Percentiles rank a stretch among this genome's conserved stretches.
Conservation (phyloP, 768 basidiomycete genomes). For the Phanerochaete carnosa region DNA sequence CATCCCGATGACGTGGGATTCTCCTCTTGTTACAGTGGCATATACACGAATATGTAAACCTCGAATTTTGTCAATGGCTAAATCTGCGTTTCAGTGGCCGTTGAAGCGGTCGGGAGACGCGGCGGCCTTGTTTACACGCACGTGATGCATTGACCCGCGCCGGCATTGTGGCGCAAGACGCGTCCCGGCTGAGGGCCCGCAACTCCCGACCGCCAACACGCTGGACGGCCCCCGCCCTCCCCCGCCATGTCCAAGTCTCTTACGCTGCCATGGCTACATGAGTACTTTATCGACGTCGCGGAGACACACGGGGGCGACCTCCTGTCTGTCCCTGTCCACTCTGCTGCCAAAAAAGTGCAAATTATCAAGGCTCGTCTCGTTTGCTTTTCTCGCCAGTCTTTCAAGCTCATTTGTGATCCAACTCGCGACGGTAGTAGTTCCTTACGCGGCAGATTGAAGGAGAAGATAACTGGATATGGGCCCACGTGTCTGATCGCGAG, state of each 20-base stretch:
- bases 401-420: background rate
- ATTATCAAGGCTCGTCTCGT: conserved; percentile 45
- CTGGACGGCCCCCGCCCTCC: background rate
- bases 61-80: too few species aligned
- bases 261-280: conserved; percentile 51
- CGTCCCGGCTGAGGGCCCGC: background rate
- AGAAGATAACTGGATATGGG: conserved; percentile 55
- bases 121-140: background rate
- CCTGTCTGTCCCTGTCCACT: conserved; percentile 27
- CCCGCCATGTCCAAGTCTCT: conserved; percentile 36
- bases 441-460: conserved; percentile 41
- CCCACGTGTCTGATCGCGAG: conserved; percentile 55
- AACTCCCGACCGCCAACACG: background rate
- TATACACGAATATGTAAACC: too few species aligned
- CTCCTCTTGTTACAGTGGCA: too few species aligned
- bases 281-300: conserved; percentile 47
- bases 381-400: background rate
- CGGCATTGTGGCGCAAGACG: background rate
- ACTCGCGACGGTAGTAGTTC: conserved; percentile 37
- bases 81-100: too few species aligned
- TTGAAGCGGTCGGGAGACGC: too few species aligned
- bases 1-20: too few species aligned
- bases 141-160: background rate
- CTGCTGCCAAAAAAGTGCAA: conserved; percentile 52
- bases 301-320: conserved; percentile 50